Evolutionary conservation across 306 rosid species (phyloP), one percentile per base, ranked within the genome.

Genomic region (Fragaria vesca): DNA sequence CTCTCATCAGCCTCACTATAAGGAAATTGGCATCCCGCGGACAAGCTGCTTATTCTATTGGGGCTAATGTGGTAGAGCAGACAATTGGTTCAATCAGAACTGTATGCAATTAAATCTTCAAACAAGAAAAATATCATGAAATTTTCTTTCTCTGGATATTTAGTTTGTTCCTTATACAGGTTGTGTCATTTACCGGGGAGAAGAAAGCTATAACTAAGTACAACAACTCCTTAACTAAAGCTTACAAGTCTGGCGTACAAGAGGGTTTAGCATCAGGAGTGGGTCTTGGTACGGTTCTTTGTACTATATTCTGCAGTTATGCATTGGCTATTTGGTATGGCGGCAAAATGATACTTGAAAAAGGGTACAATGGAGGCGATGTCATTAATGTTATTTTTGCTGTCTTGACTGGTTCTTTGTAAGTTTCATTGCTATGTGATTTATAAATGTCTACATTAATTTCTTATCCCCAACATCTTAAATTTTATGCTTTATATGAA

Each of bases 171-270:
- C 30, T 6, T 63, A 20, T 79, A 76, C 86, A 94, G 98, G 97
- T 92, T 76, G 97, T 93, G 51, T 89, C 98, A 50, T 94, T 92
- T 86, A 90, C 98, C 1, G 97, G 98, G 68, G 98, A 94, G 84
- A 92, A 86, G 76, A 85, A 82, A 82, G 93, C 97, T 50, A 78
- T 90, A 73, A 79, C 85, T 30, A 87, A 83, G 61, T 94, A 94
- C 78, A 83, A 90, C 63, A 83, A 76, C 36, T 89, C 88, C 51
- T 84, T 94, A 20, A 71, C 66, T 71, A 68, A 83, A 76, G 91
- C 96, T 18, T 92, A 92, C 81, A 80, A 77, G 63, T 74, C 85
- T 13, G 83, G 90, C 11, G 86, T 92, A 61, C 83, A 86, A 32
- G 91, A 92, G 77, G 97, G 93, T 2, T 52, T 88, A 51, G 97